Evolutionary conservation across 208 protist genomes (phyloP), one percentile per base, ranked within the genome.

Genomic region (Acanthamoeba rhysodes): DNA sequence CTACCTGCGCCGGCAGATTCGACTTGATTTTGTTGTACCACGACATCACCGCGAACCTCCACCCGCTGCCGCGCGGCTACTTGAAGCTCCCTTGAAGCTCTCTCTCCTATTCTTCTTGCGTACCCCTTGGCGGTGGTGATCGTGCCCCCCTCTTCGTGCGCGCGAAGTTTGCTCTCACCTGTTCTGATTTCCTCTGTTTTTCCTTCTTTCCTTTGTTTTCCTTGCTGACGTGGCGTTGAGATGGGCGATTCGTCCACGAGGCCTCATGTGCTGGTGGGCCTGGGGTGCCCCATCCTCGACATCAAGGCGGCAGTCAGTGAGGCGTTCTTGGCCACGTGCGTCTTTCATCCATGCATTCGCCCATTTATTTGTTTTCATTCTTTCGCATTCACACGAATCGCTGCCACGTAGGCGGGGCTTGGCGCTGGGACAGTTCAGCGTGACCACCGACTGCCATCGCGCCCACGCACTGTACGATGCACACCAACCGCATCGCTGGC

Each of bases 11-110:
- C 16, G 64, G 55, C 64, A 66, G 62, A 68, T 68, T 92, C 14
- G 59, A 57, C 45, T 92, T 92, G 22, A 92, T 41, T 70, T 92
- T 92, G 57, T 92, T 92, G 45, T 85, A 85, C 76, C 76, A 85
- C 34, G 76, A 85, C 53, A 57, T 57, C 53, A 57, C 53, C 53
- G 1, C 14, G 53, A 57, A 57, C n/a, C n/a, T n/a, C n/a, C n/a
- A n/a, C n/a, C n/a, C n/a, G n/a, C n/a, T n/a, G n/a, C n/a, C n/a
- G n/a, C n/a, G n/a, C n/a, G n/a, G n/a, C n/a, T n/a, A n/a, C n/a
- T n/a, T n/a, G n/a, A n/a, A n/a, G n/a, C n/a, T n/a, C n/a, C n/a
- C n/a, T n/a, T n/a, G n/a, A n/a, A n/a, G n/a, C n/a, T n/a, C n/a
- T n/a, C n/a, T n/a, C n/a, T n/a, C n/a, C n/a, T n/a, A n/a, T n/a